Evolutionary conservation across 2,329 filamentous ascomycete genomes (phyloP).

Genomic region (Alternaria sp.): DNA sequence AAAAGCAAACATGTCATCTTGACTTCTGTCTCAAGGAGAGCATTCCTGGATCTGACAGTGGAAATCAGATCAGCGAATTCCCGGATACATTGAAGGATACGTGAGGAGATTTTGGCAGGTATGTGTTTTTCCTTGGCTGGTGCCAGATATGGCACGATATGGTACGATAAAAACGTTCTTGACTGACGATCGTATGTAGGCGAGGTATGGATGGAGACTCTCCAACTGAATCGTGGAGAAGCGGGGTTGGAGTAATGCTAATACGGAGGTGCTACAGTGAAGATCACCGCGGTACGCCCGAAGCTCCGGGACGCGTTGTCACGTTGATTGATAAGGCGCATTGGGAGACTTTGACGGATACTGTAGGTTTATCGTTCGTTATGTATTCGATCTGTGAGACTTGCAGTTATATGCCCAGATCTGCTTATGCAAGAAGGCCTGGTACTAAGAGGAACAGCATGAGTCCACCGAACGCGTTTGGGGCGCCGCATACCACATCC

Average conservation of each 20-base stretch:
- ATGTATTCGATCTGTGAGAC: slow-evolving; percentile 39
- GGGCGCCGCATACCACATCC: slow-evolving; percentile 92
- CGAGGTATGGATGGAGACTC: slow-evolving; percentile 37
- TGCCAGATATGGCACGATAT: background rate
- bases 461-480: slow-evolving; percentile 72
- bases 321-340: slow-evolving; percentile 86
- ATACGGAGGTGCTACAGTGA: slow-evolving; percentile 62
- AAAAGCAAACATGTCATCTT: background rate
- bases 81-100: slow-evolving; percentile 91
- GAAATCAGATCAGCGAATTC: slow-evolving; percentile 78
- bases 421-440: too few relatives aligned
- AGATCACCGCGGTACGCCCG: slow-evolving; percentile 91
- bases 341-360: slow-evolving; percentile 77
- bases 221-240: background rate
- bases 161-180: background rate
- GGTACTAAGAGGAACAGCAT: slow-evolving; percentile 18
- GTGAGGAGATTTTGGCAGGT: slow-evolving; percentile 98
- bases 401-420: too few relatives aligned
- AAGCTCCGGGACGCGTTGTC: slow-evolving; percentile 86
- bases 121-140: slow-evolving; percentile 44
- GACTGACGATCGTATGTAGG: slow-evolving; percentile 28
- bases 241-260: background rate
- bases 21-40: background rate
- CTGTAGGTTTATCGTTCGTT: slow-evolving; percentile 50
- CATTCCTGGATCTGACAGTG: slow-evolving; percentile 53